phyloP scores from a whole-genome alignment of 2,329 filamentous ascomycete genomes.

The Neobulgaria alba region DNA sequence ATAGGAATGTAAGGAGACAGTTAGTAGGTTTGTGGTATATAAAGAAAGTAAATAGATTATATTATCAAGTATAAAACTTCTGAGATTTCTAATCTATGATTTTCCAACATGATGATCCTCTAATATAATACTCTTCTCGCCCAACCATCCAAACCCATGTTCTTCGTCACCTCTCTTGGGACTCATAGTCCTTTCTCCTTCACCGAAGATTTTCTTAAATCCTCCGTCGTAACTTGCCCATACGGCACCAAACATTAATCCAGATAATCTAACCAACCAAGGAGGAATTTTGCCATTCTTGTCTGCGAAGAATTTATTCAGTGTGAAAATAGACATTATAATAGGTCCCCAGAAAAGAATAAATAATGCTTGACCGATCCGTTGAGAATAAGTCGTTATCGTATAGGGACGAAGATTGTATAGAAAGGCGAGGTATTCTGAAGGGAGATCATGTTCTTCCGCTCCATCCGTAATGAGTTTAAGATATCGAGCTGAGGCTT shows the following conservation, averaged over 20 bases:
- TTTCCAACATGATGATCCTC: too few relatives aligned
- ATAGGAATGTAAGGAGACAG: too few relatives aligned
- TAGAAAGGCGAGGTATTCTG: conserved; percentile 70
- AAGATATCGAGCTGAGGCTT: conserved; percentile 77
- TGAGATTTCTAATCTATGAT: too few relatives aligned
- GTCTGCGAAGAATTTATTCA: conserved; percentile 46
- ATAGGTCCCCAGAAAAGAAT: conserved; percentile 49
- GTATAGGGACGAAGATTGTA: conserved; percentile 60
- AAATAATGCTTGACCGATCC: conserved; percentile 55
- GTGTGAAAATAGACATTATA: conserved; percentile 43
- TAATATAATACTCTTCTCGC: conserved; percentile 7
- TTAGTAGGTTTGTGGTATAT: too few relatives aligned
- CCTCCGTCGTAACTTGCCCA: conserved; percentile 59
- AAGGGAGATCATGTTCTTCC: conserved; percentile 68
- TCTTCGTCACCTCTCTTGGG: conserved; percentile 10
- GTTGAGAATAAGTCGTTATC: conserved; percentile 58
- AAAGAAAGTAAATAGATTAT: too few relatives aligned
- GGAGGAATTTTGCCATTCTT: conserved; percentile 57
- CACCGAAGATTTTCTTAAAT: conserved; percentile 65
- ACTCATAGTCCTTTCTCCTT: conserved; percentile 68
- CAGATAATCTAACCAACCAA: conserved; percentile 52
- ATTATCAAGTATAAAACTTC: too few relatives aligned
- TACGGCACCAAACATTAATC: conserved; percentile 44
- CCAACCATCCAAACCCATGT: conserved; percentile 4
- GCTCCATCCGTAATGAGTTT: conserved; percentile 73